Evolutionary conservation across 75 land plant genomes (phyloP), one percentile per base, ranked within the genome.

Genomic region (Pinus albicaulis): DNA sequence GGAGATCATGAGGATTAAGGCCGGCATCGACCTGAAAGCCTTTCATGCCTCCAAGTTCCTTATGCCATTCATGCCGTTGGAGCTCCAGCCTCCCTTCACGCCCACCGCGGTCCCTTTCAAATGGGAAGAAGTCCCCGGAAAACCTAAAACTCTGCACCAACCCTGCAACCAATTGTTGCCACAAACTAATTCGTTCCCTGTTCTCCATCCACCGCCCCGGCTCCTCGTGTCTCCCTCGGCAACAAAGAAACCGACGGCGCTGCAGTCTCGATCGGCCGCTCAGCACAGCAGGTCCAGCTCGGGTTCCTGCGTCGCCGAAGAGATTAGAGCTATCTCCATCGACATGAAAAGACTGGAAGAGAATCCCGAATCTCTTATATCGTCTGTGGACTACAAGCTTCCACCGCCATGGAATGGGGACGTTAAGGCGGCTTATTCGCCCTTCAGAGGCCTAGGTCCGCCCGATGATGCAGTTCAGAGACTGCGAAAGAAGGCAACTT

Each of bases 111-210:
- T 78, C 48, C 79, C 79, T 2, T 78, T 78, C 76, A 19, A 53
- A 19, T 78, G 79, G 79, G 79, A 78, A n/a, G 79, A 78, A 52
- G 76, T n/a, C 0, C 79, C 79, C 0, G 79, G 79, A 0, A 53
- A 55, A 55, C 79, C 79, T 3, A 78, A 78, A 59, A 7, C 19
- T 1, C 71, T 41, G 44, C 44, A 41, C 44, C 4, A 41, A 41
- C 0, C 44, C n/a, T n/a, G n/a, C 44, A 41, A 41, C 44, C 17
- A 16, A n/a, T 4, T 22, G 22, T n/a, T 10, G 0, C 22, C 34
- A 20, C n/a, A 44, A 7, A 38, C 22, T 0, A 34, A 20, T 5
- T n/a, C 41, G 3, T 5, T 8, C 22, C 48, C 70, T 0, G 22
- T 31, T 31, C 12, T 66, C 5, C 70, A 66, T 41, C 14, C n/a